Evolutionary conservation across 23 red algal species (phyloP).

Genomic region (Gracilaria gracilis): DNA sequence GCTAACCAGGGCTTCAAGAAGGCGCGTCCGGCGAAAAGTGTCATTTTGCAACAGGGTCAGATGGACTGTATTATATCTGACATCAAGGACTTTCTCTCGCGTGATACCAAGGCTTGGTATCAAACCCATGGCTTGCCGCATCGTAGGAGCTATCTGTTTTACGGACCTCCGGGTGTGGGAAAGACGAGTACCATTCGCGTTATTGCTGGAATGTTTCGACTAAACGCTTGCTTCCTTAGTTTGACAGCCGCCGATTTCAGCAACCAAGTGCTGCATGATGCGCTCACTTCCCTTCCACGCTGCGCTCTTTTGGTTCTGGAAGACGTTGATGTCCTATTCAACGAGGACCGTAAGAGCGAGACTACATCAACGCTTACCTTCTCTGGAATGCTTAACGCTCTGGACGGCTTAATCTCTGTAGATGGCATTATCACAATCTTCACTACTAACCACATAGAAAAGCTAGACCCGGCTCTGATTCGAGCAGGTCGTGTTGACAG

Average conservation of each 20-base stretch:
- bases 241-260: slow-evolving; percentile 74
- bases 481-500: slow-evolving; percentile 78
- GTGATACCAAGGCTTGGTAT: slow-evolving; percentile 76
- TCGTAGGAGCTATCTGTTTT: slow-evolving; percentile 78
- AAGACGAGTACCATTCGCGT: slow-evolving; percentile 76
- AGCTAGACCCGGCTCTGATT: slow-evolving; percentile 78
- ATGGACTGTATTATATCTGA: slow-evolving; percentile 61
- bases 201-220: slow-evolving; percentile 71
- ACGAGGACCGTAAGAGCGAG: slow-evolving; percentile 67
- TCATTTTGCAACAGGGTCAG: slow-evolving; percentile 71
- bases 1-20: slow-evolving; percentile 58
- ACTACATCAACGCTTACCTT: slow-evolving; percentile 56
- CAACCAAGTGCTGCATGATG: slow-evolving; percentile 75
- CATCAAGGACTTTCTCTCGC: slow-evolving; percentile 62
- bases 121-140: slow-evolving; percentile 66
- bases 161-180: slow-evolving; percentile 78
- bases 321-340: slow-evolving; percentile 83
- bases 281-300: slow-evolving; percentile 50
- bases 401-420: slow-evolving; percentile 78
- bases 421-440: slow-evolving; percentile 65
- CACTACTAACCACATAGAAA: slow-evolving; percentile 84
- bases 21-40: slow-evolving; percentile 53
- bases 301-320: slow-evolving; percentile 72
- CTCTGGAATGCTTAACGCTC: slow-evolving; percentile 81
- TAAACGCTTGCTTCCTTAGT: slow-evolving; percentile 76